Percentiles rank a stretch among this genome's conserved stretches.
Evolutionary conservation across 495 filamentous ascomycete genomes (phyloP).

Genomic region (Barbatosphaeria neglecta): DNA sequence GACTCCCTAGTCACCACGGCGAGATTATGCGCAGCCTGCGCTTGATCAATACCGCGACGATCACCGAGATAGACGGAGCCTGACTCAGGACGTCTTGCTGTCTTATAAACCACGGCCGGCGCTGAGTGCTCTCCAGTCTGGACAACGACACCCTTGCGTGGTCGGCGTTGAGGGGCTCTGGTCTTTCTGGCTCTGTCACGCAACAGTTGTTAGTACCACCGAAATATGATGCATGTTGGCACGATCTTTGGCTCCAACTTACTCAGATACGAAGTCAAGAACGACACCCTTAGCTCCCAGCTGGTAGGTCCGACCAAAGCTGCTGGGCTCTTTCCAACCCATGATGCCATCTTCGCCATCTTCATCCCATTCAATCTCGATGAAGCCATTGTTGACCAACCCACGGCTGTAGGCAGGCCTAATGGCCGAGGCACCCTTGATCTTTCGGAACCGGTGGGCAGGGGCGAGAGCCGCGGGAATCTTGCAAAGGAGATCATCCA

Average conservation of each 20-base stretch:
- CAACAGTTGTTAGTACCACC: background rate
- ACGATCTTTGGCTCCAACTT: slow-evolving; percentile 16
- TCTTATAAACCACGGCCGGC: no score
- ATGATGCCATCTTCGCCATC: slow-evolving; percentile 23
- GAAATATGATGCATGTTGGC: background rate
- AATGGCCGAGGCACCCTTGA: slow-evolving; percentile 35
- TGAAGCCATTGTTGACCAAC: slow-evolving; percentile 60
- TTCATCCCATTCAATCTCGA: slow-evolving; percentile 62
- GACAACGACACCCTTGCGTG: no score
- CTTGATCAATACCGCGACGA: slow-evolving; percentile 22
- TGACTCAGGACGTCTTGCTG: slow-evolving; percentile 2
- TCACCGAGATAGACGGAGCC: background rate
- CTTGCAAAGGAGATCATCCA: slow-evolving; percentile 42
- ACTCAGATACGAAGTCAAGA: slow-evolving; percentile 58
- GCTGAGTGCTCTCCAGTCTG: no score
- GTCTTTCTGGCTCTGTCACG: slow-evolving; percentile 14
- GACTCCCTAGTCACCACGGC: slow-evolving; percentile 27
- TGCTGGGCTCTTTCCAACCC: slow-evolving; percentile 27
- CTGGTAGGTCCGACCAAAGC: slow-evolving; percentile 51
- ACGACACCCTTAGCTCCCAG: slow-evolving; percentile 65
- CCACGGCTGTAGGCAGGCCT: slow-evolving; percentile 43
- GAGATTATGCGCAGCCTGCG: slow-evolving; percentile 47
- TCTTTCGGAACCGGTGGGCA: slow-evolving; percentile 39
- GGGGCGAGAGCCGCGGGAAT: slow-evolving; percentile 31
- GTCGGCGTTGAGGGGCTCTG: no score